Percentiles rank a stretch among this genome's conserved stretches.
phyloP scores from a whole-genome alignment of 2,329 filamentous ascomycete species.

The Colletotrichum lentis region DNA sequence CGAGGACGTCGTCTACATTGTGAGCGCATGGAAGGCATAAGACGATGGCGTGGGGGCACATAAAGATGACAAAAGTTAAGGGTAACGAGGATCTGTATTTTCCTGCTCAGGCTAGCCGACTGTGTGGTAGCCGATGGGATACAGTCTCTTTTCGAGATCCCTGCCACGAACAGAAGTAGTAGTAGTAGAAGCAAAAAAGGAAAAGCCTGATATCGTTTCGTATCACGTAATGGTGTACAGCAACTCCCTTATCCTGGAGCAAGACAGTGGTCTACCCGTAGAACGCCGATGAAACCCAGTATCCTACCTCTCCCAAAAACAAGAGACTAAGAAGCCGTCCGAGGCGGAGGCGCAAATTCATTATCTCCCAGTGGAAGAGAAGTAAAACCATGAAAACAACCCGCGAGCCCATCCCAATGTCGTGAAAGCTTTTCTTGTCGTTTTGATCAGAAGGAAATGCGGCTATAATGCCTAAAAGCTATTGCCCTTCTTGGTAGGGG shows the following conservation, averaged over 20 bases:
- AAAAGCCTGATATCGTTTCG: slow-evolving; percentile 40
- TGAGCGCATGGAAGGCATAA: slow-evolving; percentile 70
- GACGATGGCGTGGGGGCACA: not conserved
- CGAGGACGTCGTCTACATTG: slow-evolving; percentile 74
- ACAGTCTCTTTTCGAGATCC: slow-evolving; percentile 24
- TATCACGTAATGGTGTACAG: slow-evolving; percentile 37
- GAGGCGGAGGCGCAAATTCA: slow-evolving; percentile 15
- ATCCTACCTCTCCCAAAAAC: slow-evolving; percentile 14
- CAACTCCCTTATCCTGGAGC: slow-evolving; percentile 33
- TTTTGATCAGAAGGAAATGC: slow-evolving; percentile 32
- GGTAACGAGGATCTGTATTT: slow-evolving; percentile 29
- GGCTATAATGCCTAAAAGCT: slow-evolving; percentile 21
- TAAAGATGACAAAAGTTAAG: slow-evolving; percentile 1
- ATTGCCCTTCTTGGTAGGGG: slow-evolving; percentile 33
- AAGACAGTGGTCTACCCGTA: slow-evolving; percentile 31
- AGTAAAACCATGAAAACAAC: slow-evolving; percentile 27
- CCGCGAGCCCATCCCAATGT: slow-evolving; percentile 29
- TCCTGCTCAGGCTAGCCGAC: slow-evolving; percentile 22
- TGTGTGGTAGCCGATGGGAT: slow-evolving; percentile 27
- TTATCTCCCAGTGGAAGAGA: slow-evolving; percentile 1
- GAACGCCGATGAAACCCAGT: slow-evolving; percentile 34
- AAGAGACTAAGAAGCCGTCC: slow-evolving; percentile 7
- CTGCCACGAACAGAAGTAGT: slow-evolving; percentile 17
- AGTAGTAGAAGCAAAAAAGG: slow-evolving; percentile 24
- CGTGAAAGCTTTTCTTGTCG: slow-evolving; percentile 33